Conservation (phyloP, 352 stramenopile species). For the Pythium brachiatum region DNA sequence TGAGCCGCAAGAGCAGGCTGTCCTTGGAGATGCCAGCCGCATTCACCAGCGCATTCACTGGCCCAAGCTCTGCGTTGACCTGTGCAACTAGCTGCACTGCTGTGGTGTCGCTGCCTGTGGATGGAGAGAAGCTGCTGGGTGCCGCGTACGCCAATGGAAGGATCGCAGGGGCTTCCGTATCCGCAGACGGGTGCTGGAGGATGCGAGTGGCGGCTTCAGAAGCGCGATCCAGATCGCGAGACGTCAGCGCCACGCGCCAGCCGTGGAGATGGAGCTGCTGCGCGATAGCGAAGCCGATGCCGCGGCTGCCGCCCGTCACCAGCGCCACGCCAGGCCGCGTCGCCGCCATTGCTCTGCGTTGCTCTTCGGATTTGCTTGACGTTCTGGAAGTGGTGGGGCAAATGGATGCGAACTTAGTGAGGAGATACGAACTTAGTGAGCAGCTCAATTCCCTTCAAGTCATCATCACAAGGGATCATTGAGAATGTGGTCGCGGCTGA, state of each 20-base stretch:
- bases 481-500: slow-evolving; percentile 70
- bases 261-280: slow-evolving; percentile 56
- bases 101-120: slow-evolving; percentile 4
- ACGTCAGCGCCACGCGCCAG: slow-evolving; percentile 76
- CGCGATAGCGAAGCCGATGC: slow-evolving; percentile 76
- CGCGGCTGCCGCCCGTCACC: slow-evolving; percentile 76
- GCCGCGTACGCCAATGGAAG: slow-evolving; percentile 63
- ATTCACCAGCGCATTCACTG: slow-evolving; percentile 67
- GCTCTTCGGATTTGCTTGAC: not conserved
- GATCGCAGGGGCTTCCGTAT: slow-evolving; percentile 19
- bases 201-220: slow-evolving; percentile 51
- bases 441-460: slow-evolving; percentile 2
- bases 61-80: slow-evolving; percentile 36
- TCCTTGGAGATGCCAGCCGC: slow-evolving; percentile 69
- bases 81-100: slow-evolving; percentile 42
- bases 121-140: slow-evolving; percentile 21
- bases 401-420: slow-evolving; percentile 10
- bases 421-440: slow-evolving; percentile 8
- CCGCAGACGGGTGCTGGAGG: not conserved
- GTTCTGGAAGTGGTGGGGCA: not conserved
- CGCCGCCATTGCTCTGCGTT: slow-evolving; percentile 2
- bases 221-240: slow-evolving; percentile 50
- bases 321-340: slow-evolving; percentile 33
- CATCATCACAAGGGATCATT: not conserved
- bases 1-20: slow-evolving; percentile 65